phyloP scores from a whole-genome alignment of 1,139 yeast species.

The Scheffersomyces segobiensis region DNA sequence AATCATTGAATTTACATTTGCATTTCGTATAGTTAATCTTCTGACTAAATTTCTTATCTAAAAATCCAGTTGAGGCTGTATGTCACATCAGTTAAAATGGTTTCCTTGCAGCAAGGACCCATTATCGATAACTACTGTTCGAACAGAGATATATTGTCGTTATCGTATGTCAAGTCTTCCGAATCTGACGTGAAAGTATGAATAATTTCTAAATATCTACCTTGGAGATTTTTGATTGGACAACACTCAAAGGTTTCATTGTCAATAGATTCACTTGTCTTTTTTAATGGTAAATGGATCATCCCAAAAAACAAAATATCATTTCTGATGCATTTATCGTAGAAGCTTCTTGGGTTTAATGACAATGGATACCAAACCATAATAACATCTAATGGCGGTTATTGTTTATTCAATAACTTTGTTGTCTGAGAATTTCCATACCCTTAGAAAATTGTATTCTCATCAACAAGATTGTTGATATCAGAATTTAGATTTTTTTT shows the following conservation, averaged over 20 bases:
- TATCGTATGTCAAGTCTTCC: constrained; percentile 3
- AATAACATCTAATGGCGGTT: constrained; percentile 39
- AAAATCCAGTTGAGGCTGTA: constrained; percentile 22
- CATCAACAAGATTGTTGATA: background rate
- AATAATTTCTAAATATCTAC: constrained; percentile 7
- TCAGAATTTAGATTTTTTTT: constrained; percentile 5
- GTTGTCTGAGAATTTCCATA: background rate
- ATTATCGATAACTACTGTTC: constrained; percentile 7
- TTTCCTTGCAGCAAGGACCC: constrained; percentile 21
- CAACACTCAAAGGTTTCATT: constrained; percentile 19
- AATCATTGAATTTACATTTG: constrained; percentile 3
- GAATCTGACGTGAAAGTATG: background rate
- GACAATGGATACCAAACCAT: constrained; percentile 43
- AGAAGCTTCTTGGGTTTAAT: constrained; percentile 27
- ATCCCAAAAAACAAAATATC: constrained; percentile 21
- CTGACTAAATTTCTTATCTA: constrained; percentile 17
- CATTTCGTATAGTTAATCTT: constrained; percentile 4
- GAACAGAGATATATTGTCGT: constrained; percentile 2
- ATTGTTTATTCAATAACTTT: constrained; percentile 4
- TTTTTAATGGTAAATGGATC: constrained; percentile 28
- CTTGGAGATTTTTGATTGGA: constrained; percentile 9
- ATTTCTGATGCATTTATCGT: constrained; percentile 29
- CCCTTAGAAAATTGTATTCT: background rate
- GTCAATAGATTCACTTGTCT: constrained; percentile 20
- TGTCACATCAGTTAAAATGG: constrained; percentile 11